A percentile compares a stretch with the other conserved stretches of the same genome.
Evolutionary conservation across 2,329 filamentous ascomycete genomes (phyloP).

Genomic region (Paraconiothyrium sp.): DNA sequence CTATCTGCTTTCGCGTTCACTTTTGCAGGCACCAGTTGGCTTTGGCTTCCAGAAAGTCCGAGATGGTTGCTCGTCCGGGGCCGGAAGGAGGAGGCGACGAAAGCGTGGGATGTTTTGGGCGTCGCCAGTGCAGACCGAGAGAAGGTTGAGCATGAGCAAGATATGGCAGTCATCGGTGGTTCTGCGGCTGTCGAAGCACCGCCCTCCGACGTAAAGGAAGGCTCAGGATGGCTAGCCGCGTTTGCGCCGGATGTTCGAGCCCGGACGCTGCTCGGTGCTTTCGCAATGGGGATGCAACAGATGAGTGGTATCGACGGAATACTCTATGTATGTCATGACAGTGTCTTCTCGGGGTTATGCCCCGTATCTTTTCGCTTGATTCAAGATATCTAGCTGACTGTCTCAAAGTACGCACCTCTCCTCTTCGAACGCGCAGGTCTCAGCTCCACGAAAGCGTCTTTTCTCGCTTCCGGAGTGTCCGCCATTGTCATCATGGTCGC

Average conservation of each 20-base stretch:
- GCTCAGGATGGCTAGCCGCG: constrained; percentile 26
- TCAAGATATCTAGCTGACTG: neutral
- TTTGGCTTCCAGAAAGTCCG: constrained; percentile 27
- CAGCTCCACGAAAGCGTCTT: constrained; percentile 59
- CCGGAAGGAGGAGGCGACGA: constrained; percentile 13
- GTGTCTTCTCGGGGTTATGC: too few species aligned
- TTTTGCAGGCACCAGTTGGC: constrained; percentile 1
- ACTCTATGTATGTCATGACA: constrained; percentile 60
- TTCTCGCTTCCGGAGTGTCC: constrained; percentile 69
- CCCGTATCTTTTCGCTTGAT: neutral
- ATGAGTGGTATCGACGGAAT: constrained; percentile 71
- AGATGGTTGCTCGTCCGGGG: constrained; percentile 28
- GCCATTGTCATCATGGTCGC: constrained; percentile 65
- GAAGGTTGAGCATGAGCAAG: constrained; percentile 4
- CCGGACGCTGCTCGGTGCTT: constrained; percentile 57
- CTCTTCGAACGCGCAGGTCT: constrained; percentile 68
- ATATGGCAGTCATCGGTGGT: neutral
- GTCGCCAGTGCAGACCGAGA: constrained; percentile 7
- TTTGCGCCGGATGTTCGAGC: constrained; percentile 31
- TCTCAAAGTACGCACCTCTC: constrained; percentile 65
- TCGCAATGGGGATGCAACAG: constrained; percentile 68
- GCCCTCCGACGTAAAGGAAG: neutral
- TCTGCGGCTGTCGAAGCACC: neutral
- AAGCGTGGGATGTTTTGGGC: constrained; percentile 22
- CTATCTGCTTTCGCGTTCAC: constrained; percentile 49